Evolutionary conservation across 208 protist species (phyloP), one percentile per base, ranked within the genome.

Genomic region (Leishmania aethiopica): DNA sequence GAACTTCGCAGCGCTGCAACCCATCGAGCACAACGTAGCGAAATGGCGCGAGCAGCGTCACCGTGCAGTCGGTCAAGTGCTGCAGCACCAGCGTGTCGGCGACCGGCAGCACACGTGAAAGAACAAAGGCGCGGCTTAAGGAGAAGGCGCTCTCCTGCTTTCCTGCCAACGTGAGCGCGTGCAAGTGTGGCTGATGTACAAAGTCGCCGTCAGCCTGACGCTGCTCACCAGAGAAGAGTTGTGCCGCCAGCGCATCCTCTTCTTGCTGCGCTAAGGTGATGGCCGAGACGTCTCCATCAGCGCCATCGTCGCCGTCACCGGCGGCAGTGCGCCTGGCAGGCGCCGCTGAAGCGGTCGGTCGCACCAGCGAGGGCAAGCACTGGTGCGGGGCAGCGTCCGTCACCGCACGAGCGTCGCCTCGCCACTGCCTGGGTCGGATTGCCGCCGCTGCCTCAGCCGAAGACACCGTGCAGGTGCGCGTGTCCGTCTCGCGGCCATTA

Each of bases 21-120:
- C 91, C 86, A 28, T 79, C 77, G 47, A 97, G 73, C 2, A 95
- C 84, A 3, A 97, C 75, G 80, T 89, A 93, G 51, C 86, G 86
- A 78, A 95, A 94, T 19, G 82, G 74, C 5, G 85, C 67, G 51
- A 94, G 79, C 17, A 95, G 59, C 22, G 88, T 88, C 37, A 97
- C 74, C 40, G 71, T 76, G 79, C 92, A 95, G 77, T 91, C 75
- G 45, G 87, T 57, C 17, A 97, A 70, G 64, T 91, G 79, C 55
- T 84, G 79, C 78, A 97, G 85, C 57, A 95, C 83, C 11, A 97
- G 80, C 25, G 85, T 95, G 74, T 94, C 89, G 6, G 86, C 77
- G 37, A 40, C 59, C 28, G 49, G n/a, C 32, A 47, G 17, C 60
- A 82, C 32, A 35, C 75, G 78, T 45, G 78, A 72, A 76, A 88